These are phyloP conservation scores for Setaria viridis DNA, from an alignment of 202 grass and related monocot species.

Conservation along the genomic window DNA sequence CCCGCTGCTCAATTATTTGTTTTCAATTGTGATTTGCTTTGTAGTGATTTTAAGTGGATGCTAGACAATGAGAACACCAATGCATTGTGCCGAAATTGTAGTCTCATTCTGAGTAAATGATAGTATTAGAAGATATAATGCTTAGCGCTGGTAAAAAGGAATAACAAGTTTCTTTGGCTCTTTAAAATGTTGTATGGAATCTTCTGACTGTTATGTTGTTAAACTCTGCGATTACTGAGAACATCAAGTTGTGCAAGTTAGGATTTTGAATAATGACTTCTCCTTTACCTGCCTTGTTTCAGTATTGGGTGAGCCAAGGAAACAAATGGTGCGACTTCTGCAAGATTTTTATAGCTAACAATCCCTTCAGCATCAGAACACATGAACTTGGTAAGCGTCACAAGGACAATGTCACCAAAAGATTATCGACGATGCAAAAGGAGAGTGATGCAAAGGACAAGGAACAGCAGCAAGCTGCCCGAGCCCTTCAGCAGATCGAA, in stretches of 20 bases:
- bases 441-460: slow-evolving; percentile 83
- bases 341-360: slow-evolving; percentile 92
- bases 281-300: slow-evolving; percentile 44
- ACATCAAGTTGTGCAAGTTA: background rate
- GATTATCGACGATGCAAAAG: slow-evolving; percentile 82
- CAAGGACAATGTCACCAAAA: slow-evolving; percentile 92
- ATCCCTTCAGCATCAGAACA: slow-evolving; percentile 85
- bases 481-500: slow-evolving; percentile 90
- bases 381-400: slow-evolving; percentile 97
- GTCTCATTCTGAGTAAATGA: background rate
- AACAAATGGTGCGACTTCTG: slow-evolving; percentile 99
- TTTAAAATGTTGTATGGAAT: background rate
- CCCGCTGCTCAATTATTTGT: background rate
- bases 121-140: background rate
- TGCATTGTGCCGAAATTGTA: background rate
- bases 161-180: background rate
- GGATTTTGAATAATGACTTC: slow-evolving; percentile 4
- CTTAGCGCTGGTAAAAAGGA: background rate
- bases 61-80: background rate
- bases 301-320: slow-evolving; percentile 99
- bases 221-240: background rate
- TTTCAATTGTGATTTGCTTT: background rate
- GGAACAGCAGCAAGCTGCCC: slow-evolving; percentile 77
- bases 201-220: background rate
- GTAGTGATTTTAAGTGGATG: background rate